Evolutionary conservation across 768 basidiomycete genomes (phyloP).

Genomic region (Rhizopogon vinicolor): DNA sequence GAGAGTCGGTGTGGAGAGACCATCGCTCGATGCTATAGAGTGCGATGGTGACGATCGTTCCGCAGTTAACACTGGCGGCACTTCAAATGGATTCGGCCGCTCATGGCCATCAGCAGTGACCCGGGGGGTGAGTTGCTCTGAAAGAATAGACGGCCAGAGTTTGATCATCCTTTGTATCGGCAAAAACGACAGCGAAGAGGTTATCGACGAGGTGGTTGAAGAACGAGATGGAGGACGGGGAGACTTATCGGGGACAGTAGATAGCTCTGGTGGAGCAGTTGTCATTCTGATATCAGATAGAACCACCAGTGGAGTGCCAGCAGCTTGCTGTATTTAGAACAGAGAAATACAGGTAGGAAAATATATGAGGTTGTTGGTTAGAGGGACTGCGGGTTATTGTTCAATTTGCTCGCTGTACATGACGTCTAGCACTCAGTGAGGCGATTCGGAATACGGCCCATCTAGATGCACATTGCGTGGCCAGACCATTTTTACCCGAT

Average conservation of each 20-base stretch:
- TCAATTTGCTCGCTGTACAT: constrained; percentile 1
- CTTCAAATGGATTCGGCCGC: constrained; percentile 62
- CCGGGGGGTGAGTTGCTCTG: constrained; percentile 60
- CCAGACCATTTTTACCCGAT: not conserved
- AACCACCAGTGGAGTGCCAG: constrained; percentile 1
- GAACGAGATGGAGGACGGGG: constrained; percentile 4
- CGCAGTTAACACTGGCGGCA: constrained; percentile 27
- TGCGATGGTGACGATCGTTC: constrained; percentile 16
- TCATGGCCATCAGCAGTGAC: constrained; percentile 38
- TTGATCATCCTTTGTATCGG: constrained; percentile 51
- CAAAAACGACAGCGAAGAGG: constrained; percentile 16
- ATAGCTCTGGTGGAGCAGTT: constrained; percentile 5
- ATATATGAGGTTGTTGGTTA: not conserved
- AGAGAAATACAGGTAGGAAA: not conserved
- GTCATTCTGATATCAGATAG: constrained; percentile 12
- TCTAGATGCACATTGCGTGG: not conserved
- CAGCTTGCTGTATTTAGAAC: not conserved
- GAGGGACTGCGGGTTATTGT: not conserved
- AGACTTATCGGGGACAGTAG: constrained; percentile 6
- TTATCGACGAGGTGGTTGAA: constrained; percentile 11
- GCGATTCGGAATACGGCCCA: not conserved
- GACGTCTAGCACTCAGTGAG: not conserved
- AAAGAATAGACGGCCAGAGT: constrained; percentile 52
- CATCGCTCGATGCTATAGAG: constrained; percentile 1
- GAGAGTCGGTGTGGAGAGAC: constrained; percentile 10